Evolutionary conservation across 495 filamentous ascomycete genomes (phyloP), one percentile per base, ranked within the genome.

Genomic region (Hypomontagnella submonticulosa): DNA sequence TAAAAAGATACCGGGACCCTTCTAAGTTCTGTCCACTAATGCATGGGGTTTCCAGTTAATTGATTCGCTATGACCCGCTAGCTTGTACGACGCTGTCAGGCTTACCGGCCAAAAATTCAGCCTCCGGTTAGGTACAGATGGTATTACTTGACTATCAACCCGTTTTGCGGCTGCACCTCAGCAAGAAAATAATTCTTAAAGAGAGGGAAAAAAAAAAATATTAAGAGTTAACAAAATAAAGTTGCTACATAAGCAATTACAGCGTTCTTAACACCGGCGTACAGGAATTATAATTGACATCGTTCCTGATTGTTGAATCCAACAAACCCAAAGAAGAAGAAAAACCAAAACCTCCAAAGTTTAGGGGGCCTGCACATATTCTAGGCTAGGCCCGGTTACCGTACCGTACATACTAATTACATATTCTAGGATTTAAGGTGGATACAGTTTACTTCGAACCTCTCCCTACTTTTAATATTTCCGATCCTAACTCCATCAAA

Each of bases 51-150:
- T 59, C 48, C 65, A 56, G 59, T 52, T 15, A 49, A 44, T 54
- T 62, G 54, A 68, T 68, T 68, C 59, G 65, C 59, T 59, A 56
- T 55, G 20, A 37, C 42, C 23, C 16, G 48, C 34, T 68, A 63
- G 60, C 42, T 19, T 61, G 60, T 69, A 49, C 55, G 27, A 60
- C 54, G 27, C 30, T 57, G 48, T 60, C 50, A 63, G 66, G 66
- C 66, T 57, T 63, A 61, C 55, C 53, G 54, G 56, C 40, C 66
- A 57, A 69, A 69, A 69, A 51, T 60, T 69, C 60, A 69, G 66
- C 66, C 66, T 69, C 66, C 60, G 60, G 59, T 63, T 63, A 68
- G 54, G 57, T 67, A 67, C 63, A 66, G 44, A 57, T 41, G 44
- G 55, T 49, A 34, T 16, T 54, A 62, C 50, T 42, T 15, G 19